phyloP scores from a whole-genome alignment of 108 stramenopile species.

The Asterionellopsis glacialis region DNA sequence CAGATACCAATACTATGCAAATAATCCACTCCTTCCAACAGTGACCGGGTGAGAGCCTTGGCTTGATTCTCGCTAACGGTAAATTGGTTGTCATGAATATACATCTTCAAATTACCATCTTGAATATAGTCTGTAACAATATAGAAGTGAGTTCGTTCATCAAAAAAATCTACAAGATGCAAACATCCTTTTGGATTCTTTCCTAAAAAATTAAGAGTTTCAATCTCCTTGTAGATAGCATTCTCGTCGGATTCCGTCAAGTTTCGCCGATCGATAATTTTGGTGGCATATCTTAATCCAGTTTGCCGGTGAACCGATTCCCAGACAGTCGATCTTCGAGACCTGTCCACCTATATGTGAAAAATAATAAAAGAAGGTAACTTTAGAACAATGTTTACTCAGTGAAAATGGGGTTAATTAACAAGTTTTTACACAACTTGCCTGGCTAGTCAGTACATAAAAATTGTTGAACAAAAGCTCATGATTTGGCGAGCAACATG shows the following conservation, averaged over 20 bases:
- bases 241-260: conserved; percentile 39
- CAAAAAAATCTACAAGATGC: conserved; percentile 86
- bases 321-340: conserved; percentile 4
- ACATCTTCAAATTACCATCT: conserved; percentile 94
- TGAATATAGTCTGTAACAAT: conserved; percentile 84
- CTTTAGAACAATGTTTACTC: not conserved
- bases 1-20: conserved; percentile 70
- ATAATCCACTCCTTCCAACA: conserved; percentile 70
- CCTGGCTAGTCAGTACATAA: conserved; percentile 10
- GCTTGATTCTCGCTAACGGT: conserved; percentile 90
- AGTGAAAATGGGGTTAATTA: too few species aligned
- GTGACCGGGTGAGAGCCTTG: conserved; percentile 47
- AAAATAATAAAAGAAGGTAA: not conserved
- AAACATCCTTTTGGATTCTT: conserved; percentile 58
- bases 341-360: not conserved
- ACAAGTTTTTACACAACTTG: not conserved
- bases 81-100: conserved; percentile 66
- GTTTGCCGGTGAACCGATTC: conserved; percentile 1
- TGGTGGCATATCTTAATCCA: conserved; percentile 46
- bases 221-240: conserved; percentile 50
- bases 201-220: conserved; percentile 34
- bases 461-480: not conserved
- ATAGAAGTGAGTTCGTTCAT: conserved; percentile 77
- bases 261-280: conserved; percentile 57
- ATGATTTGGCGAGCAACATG: not conserved